Base-by-base conservation (phyloP, 2,329 filamentous ascomycete species). In the Cladophialophora yegresii region DNA sequence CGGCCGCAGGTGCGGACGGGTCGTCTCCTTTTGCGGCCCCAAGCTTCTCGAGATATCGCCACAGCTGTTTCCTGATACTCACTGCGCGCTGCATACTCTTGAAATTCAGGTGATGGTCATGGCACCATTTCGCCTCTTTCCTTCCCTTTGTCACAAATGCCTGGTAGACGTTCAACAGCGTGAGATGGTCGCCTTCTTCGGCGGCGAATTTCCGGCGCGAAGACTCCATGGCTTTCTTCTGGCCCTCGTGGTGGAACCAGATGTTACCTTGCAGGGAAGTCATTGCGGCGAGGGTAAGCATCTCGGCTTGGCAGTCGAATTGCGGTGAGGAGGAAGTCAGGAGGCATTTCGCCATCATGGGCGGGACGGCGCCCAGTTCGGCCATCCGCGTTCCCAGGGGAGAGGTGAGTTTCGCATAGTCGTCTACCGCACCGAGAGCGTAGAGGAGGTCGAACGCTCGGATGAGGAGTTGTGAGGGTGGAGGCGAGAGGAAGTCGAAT, bases 201-300 rank as follows among this genome's bases (percentile, higher is more conserved):
- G 89, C 93, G 0, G 93, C 91, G 73, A 98, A 98, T 72, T 89
- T 91, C 54, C 91, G 84, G 54, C 90, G 84, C 30, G 88, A 86
- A 22, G 84, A 87, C 73, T 96, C 92, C 74, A 89, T 85, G 57
- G 83, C 81, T 72, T 89, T 92, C 72, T 89, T 90, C 69, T 91
- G 89, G 43, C 86, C 89, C 26, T 93, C 89, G 70, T 92, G 88
- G 33, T 89, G 84, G 67, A 96, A 86, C 89, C 92, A 98, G 0
- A 96, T 84, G 53, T 85, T 88, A 4, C 91, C 90, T 65, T 93
- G 90, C 0, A 96, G 80, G 67, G 89, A 95, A 36, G 91, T 90
- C 93, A 99, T 98, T 16, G 95, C 93, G 5, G 93, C 92, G 69
- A 98, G 96, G 1, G 89, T 92, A 28, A 98, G 83, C 58, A 98